A percentile compares a stretch with the other conserved stretches of the same genome.
phyloP scores from a whole-genome alignment of 495 filamentous ascomycete species.

The Penicillium cataractarum region DNA sequence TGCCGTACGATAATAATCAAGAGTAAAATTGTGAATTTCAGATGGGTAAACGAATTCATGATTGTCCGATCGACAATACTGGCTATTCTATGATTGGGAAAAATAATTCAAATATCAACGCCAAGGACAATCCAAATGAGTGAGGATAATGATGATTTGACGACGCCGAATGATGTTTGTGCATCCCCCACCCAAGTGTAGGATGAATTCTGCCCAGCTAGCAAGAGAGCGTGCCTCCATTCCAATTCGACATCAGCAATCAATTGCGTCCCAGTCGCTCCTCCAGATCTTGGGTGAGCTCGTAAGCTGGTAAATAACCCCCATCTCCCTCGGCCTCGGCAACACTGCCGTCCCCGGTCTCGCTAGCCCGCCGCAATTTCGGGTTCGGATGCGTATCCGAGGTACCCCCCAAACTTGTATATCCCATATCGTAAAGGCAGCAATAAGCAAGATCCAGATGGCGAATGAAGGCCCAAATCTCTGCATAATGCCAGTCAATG shows the following conservation, averaged over 20 bases:
- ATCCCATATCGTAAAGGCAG: slow-evolving; percentile 79
- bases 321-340: slow-evolving; percentile 12
- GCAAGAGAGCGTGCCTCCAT: slow-evolving; percentile 1
- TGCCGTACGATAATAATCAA: not conserved
- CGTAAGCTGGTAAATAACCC: slow-evolving; percentile 80
- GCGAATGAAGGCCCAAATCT: slow-evolving; percentile 93
- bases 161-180: slow-evolving; percentile 6
- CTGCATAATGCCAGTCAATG: slow-evolving; percentile 95
- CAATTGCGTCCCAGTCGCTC: slow-evolving; percentile 82
- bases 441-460: slow-evolving; percentile 80
- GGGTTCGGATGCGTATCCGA: slow-evolving; percentile 92
- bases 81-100: slow-evolving; percentile 1
- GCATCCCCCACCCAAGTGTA: not conserved
- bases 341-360: slow-evolving; percentile 11
- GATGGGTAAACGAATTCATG: not conserved
- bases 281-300: slow-evolving; percentile 79
- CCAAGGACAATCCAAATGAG: not conserved
- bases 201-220: not conserved
- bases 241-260: slow-evolving; percentile 1
- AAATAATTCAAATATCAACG: not conserved
- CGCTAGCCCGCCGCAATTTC: slow-evolving; percentile 54
- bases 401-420: slow-evolving; percentile 86
- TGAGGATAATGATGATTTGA: not conserved
- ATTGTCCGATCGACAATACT: not conserved
- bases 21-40: not conserved